phyloP scores from a whole-genome alignment of 371 early-diverging fungal genomes.

The Actinomortierella wolfii region DNA sequence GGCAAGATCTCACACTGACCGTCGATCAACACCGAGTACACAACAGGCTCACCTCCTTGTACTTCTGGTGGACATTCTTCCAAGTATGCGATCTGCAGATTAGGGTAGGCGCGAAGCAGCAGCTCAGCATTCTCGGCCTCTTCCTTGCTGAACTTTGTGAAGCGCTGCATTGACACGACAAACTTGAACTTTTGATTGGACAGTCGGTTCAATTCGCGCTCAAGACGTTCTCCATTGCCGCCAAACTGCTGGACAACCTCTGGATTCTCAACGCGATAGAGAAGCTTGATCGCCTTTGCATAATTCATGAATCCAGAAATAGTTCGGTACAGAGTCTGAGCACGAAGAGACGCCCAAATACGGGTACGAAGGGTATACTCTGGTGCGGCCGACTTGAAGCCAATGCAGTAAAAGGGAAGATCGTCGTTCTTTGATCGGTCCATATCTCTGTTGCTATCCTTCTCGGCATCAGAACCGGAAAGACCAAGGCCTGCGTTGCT shows the following conservation, averaged over 20 bases:
- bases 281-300: constrained; percentile 78
- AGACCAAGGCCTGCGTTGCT: constrained; percentile 31
- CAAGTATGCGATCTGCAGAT: constrained; percentile 82
- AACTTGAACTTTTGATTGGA: constrained; percentile 83
- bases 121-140: constrained; percentile 84
- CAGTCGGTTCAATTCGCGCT: constrained; percentile 70
- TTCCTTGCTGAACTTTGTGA: constrained; percentile 70
- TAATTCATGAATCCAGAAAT: constrained; percentile 93
- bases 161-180: constrained; percentile 91
- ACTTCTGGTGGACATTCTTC: constrained; percentile 65
- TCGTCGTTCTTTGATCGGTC: constrained; percentile 73
- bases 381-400: constrained; percentile 82
- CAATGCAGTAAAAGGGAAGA: constrained; percentile 81
- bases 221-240: constrained; percentile 65
- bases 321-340: constrained; percentile 89
- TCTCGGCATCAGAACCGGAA: constrained; percentile 27
- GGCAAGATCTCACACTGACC: constrained; percentile 67
- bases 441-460: constrained; percentile 51
- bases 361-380: constrained; percentile 86
- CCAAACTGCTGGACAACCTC: constrained; percentile 69
- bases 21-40: constrained; percentile 79
- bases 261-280: constrained; percentile 85
- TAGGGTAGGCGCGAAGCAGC: constrained; percentile 77
- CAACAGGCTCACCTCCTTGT: constrained; percentile 58
- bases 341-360: constrained; percentile 89